Evolutionary conservation across 441 rosid species (phyloP).

Genomic region (Aleurites moluccanus): DNA sequence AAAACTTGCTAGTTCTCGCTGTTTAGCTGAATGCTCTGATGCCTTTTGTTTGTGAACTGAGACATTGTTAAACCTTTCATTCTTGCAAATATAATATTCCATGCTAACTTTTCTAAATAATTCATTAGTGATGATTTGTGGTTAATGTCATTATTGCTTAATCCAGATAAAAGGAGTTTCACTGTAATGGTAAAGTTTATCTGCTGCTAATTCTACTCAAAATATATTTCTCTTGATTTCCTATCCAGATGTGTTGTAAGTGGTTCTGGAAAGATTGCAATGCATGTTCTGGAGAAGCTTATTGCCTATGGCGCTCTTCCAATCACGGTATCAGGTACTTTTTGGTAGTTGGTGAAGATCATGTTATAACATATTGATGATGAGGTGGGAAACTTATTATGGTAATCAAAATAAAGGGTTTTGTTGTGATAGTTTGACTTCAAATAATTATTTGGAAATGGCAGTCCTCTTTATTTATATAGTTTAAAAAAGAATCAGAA

Average conservation of each 20-base stretch:
- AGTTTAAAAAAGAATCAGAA: background rate
- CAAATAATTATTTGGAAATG: background rate
- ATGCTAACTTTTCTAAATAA: background rate
- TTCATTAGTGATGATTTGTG: background rate
- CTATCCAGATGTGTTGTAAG: conserved; percentile 82
- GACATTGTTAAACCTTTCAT: background rate
- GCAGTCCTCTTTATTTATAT: background rate
- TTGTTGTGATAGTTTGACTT: conserved; percentile 1
- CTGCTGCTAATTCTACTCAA: background rate
- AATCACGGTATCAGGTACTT: conserved; percentile 81
- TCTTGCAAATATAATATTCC: conserved; percentile 4
- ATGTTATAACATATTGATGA: background rate
- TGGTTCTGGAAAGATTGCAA: conserved; percentile 97
- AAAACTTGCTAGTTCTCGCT: background rate
- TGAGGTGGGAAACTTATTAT: background rate
- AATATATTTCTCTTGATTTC: conserved; percentile 24
- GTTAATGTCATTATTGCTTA: background rate
- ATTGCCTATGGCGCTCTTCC: conserved; percentile 96
- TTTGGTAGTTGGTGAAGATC: conserved; percentile 14
- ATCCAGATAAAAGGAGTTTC: background rate
- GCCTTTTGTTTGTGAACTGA: background rate
- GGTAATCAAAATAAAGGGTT: background rate
- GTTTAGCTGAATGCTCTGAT: background rate
- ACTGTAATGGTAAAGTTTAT: background rate
- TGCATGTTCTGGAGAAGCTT: conserved; percentile 98